Percentiles rank a stretch among this genome's conserved stretches.
Conservation (phyloP, 768 basidiomycete species). For the Trametes punicea region DNA sequence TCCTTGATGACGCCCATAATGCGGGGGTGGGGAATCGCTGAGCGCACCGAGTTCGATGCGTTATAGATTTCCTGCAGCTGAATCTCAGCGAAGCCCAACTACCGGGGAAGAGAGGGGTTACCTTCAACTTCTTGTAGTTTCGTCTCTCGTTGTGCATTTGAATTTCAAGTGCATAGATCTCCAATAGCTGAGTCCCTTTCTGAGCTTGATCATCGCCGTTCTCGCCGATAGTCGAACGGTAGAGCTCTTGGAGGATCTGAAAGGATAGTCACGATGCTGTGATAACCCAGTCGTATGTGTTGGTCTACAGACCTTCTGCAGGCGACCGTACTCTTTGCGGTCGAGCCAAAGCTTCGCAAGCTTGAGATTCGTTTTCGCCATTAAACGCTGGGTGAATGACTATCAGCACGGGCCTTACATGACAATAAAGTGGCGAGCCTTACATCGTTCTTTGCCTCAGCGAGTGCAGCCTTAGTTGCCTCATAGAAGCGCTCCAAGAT, state of each 20-base stretch:
- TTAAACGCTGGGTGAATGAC: constrained; percentile 60
- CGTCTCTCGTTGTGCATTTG: constrained; percentile 98
- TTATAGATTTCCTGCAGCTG: constrained; percentile 90
- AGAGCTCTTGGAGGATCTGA: constrained; percentile 76
- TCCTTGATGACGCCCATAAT: constrained; percentile 99
- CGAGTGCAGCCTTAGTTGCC: constrained; percentile 82
- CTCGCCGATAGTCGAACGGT: constrained; percentile 57
- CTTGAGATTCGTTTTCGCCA: constrained; percentile 94
- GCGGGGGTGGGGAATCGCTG: constrained; percentile 95
- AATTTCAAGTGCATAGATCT: constrained; percentile 97
- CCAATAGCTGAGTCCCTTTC: constrained; percentile 89
- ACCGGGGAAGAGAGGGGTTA: constrained; percentile 25
- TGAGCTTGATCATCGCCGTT: constrained; percentile 86
- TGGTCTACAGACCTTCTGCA: constrained; percentile 60
- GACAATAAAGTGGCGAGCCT: constrained; percentile 19
- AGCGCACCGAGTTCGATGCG: constrained; percentile 86
- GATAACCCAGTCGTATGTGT: neutral
- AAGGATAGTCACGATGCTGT: neutral
- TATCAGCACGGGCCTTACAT: neutral
- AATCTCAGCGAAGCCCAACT: neutral
- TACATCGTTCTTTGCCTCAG: constrained; percentile 96
- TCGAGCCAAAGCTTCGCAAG: constrained; percentile 97
- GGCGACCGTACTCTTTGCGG: constrained; percentile 81
- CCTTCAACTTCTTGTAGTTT: constrained; percentile 96
- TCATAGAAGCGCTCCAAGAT: constrained; percentile 95